Evolutionary conservation across 441 rosid genomes (phyloP).

Genomic region (Mallotus repandus): DNA sequence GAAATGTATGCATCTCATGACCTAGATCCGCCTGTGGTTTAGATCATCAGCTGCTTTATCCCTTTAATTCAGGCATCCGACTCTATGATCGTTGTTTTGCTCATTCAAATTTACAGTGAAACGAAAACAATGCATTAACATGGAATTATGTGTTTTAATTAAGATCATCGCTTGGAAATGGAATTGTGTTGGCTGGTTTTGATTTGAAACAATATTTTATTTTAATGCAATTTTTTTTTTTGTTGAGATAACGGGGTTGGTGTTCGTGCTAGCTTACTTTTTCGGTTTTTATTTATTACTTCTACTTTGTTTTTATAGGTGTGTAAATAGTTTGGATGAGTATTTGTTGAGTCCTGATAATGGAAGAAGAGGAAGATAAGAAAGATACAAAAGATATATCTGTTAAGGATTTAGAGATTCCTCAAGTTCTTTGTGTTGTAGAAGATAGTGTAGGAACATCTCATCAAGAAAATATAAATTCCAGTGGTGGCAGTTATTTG

Average conservation of each 20-base stretch:
- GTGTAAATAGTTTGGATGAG: conserved; percentile 35
- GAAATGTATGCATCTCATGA: not conserved
- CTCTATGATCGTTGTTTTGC: not conserved
- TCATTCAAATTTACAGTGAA: not conserved
- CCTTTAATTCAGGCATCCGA: not conserved
- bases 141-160: not conserved
- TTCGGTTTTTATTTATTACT: conserved; percentile 6
- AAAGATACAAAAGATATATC: conserved; percentile 49
- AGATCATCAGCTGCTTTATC: not conserved
- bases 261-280: not conserved
- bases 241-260: no score
- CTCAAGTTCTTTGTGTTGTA: conserved; percentile 34
- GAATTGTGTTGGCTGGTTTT: not conserved
- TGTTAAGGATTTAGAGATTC: conserved; percentile 25
- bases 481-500: conserved; percentile 29
- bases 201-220: not conserved
- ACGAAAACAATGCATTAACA: not conserved
- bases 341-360: conserved; percentile 33
- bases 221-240: not conserved
- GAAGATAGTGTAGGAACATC: conserved; percentile 40
- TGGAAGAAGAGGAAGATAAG: conserved; percentile 79
- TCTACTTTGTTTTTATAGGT: conserved; percentile 25
- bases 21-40: conserved; percentile 29
- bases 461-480: conserved; percentile 34
- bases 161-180: no score